These are phyloP conservation scores for Mucor racemosus DNA, from an alignment of 371 early-diverging fungal species.

Conservation along the genomic window DNA sequence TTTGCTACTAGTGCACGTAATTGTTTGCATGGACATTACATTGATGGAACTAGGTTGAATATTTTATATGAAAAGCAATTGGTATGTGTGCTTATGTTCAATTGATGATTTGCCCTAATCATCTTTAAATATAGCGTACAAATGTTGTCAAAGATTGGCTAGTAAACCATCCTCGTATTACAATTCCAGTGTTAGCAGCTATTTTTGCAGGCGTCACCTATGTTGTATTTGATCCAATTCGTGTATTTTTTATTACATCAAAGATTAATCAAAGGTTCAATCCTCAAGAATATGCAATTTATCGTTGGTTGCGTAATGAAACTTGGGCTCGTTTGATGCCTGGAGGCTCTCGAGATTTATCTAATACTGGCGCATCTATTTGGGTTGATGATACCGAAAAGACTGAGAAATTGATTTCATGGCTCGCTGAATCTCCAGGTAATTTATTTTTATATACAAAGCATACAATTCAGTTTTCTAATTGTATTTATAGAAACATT, in stretches of 20 bases:
- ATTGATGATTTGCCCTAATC: neutral
- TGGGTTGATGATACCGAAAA: conserved; percentile 72
- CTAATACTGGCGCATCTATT: conserved; percentile 21
- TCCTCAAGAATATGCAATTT: conserved; percentile 62
- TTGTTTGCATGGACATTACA: conserved; percentile 79
- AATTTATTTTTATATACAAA: conserved; percentile 4
- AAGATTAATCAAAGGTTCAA: conserved; percentile 82
- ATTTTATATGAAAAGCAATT: conserved; percentile 74
- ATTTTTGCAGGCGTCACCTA: conserved; percentile 79
- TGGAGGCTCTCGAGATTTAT: neutral
- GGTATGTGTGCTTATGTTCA: conserved; percentile 25
- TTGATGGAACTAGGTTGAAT: conserved; percentile 71
- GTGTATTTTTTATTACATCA: conserved; percentile 84
- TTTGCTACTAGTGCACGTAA: conserved; percentile 89
- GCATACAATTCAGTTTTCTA: neutral
- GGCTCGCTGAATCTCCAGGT: conserved; percentile 75
- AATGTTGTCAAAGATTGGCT: conserved; percentile 75
- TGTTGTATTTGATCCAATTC: conserved; percentile 90
- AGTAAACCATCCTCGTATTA: conserved; percentile 71
- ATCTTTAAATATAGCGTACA: conserved; percentile 40
- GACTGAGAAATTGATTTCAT: conserved; percentile 58
- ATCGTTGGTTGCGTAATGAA: conserved; percentile 69
- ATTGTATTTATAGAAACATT: conserved; percentile 54
- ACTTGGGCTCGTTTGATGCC: conserved; percentile 57
- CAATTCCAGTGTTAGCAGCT: conserved; percentile 77